Evolutionary conservation across 441 rosid genomes (phyloP), one percentile per base, ranked within the genome.

Genomic region (Isatis lusitanica): DNA sequence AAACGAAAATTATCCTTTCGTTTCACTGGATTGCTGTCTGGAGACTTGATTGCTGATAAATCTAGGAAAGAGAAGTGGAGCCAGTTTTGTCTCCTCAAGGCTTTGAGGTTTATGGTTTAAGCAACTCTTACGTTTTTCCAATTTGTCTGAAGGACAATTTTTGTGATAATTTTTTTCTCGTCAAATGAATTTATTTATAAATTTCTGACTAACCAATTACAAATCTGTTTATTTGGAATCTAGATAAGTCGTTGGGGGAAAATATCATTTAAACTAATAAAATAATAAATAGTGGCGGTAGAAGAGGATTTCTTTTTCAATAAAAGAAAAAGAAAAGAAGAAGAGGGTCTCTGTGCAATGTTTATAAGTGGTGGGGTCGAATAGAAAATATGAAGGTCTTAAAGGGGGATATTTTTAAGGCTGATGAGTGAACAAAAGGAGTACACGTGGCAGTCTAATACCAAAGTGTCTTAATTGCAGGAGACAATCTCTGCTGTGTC

Each of bases 101-200:
- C 10, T 18, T n/a, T 39, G 61, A 63, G 80, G 79, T 79, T 76
- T 68, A 75, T 75, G 84, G 84, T 82, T 81, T 78, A 47, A 68
- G 78, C 58, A 66, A 42, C 13, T 42, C 50, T 67, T 30, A 61
- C 70, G 69, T 68, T 75, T 52, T 58, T 15, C 8, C 13, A 13
- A 4, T 31, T 52, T 55, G 65, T 47, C 60, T 66, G 52, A 66
- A 38, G 8, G 60, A 66, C 53, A 66, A 26, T n/a, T 52, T 6
- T 46, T 66, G 28, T 70, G 12, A 15, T 9, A 4, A 56, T 56
- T 31, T 47, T 63, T 18, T 9, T 33, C 31, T 15, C 5, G 48
- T n/a, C 26, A 48, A 46, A 9, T 18, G 16, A n/a, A 39, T 55
- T 68, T 38, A 57, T 58, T 18, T 71, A 58, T 71, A 70, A 40